Conservation (phyloP, 331 rosid species). For the Pyracantha coccinea region DNA sequence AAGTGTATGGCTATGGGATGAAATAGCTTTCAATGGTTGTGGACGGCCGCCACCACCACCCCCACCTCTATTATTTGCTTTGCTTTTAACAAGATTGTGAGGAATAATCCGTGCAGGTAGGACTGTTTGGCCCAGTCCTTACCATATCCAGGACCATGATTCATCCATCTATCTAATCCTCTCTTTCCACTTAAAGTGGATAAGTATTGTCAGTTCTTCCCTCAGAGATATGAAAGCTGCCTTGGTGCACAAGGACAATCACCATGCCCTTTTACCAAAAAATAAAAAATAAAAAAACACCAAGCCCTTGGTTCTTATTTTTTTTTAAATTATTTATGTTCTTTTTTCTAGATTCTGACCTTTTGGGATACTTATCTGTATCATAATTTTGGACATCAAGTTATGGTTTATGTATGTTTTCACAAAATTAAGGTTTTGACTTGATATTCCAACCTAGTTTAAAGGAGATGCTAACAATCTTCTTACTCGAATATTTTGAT, state of each 20-base stretch:
- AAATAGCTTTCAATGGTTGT: background rate
- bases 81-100: conserved; percentile 8
- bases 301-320: background rate
- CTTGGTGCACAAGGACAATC: background rate
- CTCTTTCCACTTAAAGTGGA: background rate
- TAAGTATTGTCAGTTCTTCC: conserved; percentile 9
- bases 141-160: background rate
- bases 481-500: too few species aligned
- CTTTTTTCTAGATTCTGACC: background rate
- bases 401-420: background rate
- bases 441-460: too few species aligned
- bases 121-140: background rate
- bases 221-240: background rate
- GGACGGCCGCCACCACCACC: conserved; percentile 13
- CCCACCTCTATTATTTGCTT: conserved; percentile 16
- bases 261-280: background rate
- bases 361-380: background rate
- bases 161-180: background rate
- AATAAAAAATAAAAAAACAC: background rate
- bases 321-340: background rate
- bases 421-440: background rate
- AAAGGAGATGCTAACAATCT: too few species aligned
- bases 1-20: conserved; percentile 4
- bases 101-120: conserved; percentile 11
- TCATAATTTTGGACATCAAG: background rate